phyloP scores from a whole-genome alignment of 73 alveolate genomes.

The Paramecium bursaria region DNA sequence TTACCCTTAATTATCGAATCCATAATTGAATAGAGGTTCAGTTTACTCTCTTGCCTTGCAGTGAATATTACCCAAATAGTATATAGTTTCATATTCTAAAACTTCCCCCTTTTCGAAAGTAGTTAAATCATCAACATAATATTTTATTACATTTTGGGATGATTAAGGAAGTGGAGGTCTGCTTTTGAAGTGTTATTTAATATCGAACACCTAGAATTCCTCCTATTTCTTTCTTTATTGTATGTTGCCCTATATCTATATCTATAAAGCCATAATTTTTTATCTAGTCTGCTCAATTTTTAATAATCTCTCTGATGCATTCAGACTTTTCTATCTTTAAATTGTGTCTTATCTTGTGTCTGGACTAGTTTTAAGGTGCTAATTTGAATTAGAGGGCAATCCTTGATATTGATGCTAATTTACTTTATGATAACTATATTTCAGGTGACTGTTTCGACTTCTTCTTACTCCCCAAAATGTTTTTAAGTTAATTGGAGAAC shows the following conservation, averaged over 20 bases:
- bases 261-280: neutral
- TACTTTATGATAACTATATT: neutral
- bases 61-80: constrained; percentile 10
- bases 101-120: constrained; percentile 57
- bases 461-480: no score
- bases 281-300: neutral
- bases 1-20: constrained; percentile 85
- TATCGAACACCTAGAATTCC: neutral
- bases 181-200: no score
- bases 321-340: neutral
- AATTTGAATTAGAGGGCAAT: no score
- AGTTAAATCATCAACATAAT: constrained; percentile 33
- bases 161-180: constrained; percentile 8
- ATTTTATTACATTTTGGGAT: neutral
- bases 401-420: no score
- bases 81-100: constrained; percentile 37
- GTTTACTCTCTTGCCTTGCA: neutral
- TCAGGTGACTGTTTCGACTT: constrained; percentile 20
- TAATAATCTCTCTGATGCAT: no score
- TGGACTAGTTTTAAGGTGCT: constrained; percentile 47
- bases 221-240: neutral
- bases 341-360: neutral
- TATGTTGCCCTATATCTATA: neutral
- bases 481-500: constrained; percentile 23
- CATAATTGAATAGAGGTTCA: constrained; percentile 67